phyloP scores from a whole-genome alignment of 257 asterid genomes.

The Leptodermis oblonga region DNA sequence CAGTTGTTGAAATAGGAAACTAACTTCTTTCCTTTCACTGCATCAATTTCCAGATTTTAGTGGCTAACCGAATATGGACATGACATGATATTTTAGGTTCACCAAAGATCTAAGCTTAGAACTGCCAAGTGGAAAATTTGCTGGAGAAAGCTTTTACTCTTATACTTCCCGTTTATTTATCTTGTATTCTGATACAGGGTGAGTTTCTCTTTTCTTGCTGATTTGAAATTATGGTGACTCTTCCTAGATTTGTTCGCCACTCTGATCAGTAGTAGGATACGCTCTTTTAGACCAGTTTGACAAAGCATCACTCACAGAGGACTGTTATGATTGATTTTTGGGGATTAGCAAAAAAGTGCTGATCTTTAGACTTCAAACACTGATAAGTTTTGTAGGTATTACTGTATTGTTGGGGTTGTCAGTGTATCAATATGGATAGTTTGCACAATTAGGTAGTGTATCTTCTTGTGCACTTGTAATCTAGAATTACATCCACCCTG shows the following conservation, averaged over 20 bases:
- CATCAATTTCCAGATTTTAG: not conserved
- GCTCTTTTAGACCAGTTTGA: not conserved
- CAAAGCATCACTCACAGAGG: not conserved
- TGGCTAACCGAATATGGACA: not conserved
- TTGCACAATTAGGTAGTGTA: not conserved
- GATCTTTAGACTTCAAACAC: not conserved
- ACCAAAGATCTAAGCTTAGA: not conserved
- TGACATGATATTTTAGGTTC: not conserved
- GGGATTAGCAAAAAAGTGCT: not conserved
- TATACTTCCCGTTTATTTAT: not conserved
- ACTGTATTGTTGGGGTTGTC: not conserved
- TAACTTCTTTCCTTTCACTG: not conserved
- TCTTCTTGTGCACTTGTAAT: not conserved
- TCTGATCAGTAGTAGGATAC: not conserved
- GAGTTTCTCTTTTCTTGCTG: not conserved
- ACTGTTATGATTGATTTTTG: not conserved
- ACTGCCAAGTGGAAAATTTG: not conserved
- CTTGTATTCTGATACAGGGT: not conserved
- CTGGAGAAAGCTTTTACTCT: not conserved
- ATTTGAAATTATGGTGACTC: not conserved
- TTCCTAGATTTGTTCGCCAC: not conserved
- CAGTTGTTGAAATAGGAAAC: conserved; percentile 29
- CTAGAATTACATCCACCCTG: not conserved
- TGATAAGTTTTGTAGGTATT: not conserved
- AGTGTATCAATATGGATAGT: not conserved